These are phyloP conservation scores for Tuber calosporum DNA, from an alignment of 495 filamentous ascomycete species.

Conservation along the genomic window DNA sequence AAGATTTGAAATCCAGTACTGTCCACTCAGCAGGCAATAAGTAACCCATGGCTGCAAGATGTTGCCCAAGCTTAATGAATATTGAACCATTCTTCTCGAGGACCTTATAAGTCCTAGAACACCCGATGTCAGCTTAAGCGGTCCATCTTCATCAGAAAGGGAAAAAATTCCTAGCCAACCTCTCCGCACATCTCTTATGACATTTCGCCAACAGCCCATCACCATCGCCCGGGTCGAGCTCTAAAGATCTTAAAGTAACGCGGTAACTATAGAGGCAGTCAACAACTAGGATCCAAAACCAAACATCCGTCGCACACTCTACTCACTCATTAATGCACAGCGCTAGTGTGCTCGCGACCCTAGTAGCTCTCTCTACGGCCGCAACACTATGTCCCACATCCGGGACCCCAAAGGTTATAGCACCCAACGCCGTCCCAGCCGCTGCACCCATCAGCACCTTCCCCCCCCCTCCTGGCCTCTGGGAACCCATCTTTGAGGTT, in stretches of 20 bases:
- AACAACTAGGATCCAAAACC: conserved; percentile 18
- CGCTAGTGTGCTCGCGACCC: conserved; percentile 68
- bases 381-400: conserved; percentile 54
- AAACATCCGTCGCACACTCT: neutral
- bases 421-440: conserved; percentile 51
- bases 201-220: conserved; percentile 66
- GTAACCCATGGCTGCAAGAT: conserved; percentile 92
- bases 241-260: conserved; percentile 58
- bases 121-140: conserved; percentile 10
- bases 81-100: conserved; percentile 94
- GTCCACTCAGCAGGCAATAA: conserved; percentile 92
- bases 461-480: conserved; percentile 37
- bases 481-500: neutral
- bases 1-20: conserved; percentile 8
- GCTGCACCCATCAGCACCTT: conserved; percentile 51
- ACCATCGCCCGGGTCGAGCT: conserved; percentile 56
- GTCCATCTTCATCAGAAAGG: neutral
- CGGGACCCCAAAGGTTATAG: conserved; percentile 58
- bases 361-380: conserved; percentile 66
- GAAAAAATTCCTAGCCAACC: conserved; percentile 20
- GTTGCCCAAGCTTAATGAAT: conserved; percentile 96
- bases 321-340: conserved; percentile 87
- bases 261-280: conserved; percentile 58
- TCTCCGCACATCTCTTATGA: conserved; percentile 82
- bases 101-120: conserved; percentile 63